Evolutionary conservation across 352 stramenopile species (phyloP).

Genomic region (Phytophthora nicotianae): DNA sequence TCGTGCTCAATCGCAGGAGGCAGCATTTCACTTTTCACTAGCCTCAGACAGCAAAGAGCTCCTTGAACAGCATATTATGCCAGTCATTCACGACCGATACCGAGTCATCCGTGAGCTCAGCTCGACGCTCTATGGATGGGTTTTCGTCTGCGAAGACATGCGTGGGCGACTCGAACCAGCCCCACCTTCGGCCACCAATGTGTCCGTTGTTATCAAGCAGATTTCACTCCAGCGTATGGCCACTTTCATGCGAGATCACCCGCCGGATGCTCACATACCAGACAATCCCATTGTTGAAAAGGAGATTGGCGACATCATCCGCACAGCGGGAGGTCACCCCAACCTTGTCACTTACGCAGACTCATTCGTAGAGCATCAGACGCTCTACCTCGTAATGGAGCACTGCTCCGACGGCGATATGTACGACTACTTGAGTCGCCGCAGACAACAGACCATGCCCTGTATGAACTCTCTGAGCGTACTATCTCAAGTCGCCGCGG

Average conservation of each 20-base stretch:
- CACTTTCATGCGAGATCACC: constrained; percentile 22
- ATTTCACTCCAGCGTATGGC: constrained; percentile 37
- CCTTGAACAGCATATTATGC: constrained; percentile 10
- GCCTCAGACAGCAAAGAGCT: not conserved
- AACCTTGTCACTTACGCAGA: constrained; percentile 48
- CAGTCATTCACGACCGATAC: constrained; percentile 30
- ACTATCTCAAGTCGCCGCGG: constrained; percentile 26
- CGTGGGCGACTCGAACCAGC: not conserved
- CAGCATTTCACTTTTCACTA: constrained; percentile 5
- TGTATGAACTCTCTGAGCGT: constrained; percentile 29
- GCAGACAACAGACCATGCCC: constrained; percentile 14
- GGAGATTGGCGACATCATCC: constrained; percentile 33
- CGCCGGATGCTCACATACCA: constrained; percentile 9
- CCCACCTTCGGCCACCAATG: not conserved
- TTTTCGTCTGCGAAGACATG: constrained; percentile 51
- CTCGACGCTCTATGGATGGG: constrained; percentile 50
- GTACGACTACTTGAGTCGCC: constrained; percentile 26
- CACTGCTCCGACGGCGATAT: constrained; percentile 36
- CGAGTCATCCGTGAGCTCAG: constrained; percentile 36
- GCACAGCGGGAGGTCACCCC: constrained; percentile 32
- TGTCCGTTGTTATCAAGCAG: constrained; percentile 47
- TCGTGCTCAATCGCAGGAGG: not conserved
- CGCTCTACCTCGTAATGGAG: constrained; percentile 51
- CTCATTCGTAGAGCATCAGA: constrained; percentile 45
- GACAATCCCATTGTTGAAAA: constrained; percentile 51